These are phyloP conservation scores for Triticum dicoccoides DNA, from an alignment of 176 grass and related monocot species.

Conservation along the genomic window DNA sequence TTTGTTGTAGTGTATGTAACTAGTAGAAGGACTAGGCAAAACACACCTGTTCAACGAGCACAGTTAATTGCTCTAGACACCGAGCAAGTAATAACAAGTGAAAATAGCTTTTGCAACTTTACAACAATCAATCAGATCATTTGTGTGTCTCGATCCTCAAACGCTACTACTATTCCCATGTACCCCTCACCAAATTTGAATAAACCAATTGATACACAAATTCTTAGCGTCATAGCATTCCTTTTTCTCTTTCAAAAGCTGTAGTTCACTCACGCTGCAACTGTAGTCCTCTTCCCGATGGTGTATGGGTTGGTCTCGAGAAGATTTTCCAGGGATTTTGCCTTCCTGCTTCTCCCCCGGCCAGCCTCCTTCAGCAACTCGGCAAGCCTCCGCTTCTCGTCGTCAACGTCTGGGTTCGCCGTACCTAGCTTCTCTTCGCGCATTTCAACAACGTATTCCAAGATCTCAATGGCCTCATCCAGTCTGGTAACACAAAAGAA, in stretches of 20 bases:
- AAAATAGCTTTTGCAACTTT: slow-evolving; percentile 37
- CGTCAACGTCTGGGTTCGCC: slow-evolving; percentile 86
- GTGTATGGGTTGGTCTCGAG: slow-evolving; percentile 68
- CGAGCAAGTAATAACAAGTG: slow-evolving; percentile 24
- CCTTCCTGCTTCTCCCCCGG: slow-evolving; percentile 78
- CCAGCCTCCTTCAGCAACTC: slow-evolving; percentile 93
- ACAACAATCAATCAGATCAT: slow-evolving; percentile 48
- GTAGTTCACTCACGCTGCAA: slow-evolving; percentile 38
- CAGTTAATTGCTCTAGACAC: background rate
- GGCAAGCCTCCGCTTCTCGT: slow-evolving; percentile 85
- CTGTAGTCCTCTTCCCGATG: slow-evolving; percentile 38
- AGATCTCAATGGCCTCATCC: slow-evolving; percentile 87
- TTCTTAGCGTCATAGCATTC: slow-evolving; percentile 8
- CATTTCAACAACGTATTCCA: slow-evolving; percentile 85
- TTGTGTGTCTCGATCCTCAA: slow-evolving; percentile 28
- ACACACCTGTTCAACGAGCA: background rate
- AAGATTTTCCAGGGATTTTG: slow-evolving; percentile 70
- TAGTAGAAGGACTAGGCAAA: background rate
- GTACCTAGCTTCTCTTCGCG: slow-evolving; percentile 95
- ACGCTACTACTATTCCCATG: slow-evolving; percentile 29
- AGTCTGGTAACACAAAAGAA: slow-evolving; percentile 51
- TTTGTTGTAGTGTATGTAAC: no score
- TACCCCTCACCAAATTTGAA: slow-evolving; percentile 17
- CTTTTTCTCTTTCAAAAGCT: background rate
- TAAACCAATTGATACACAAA: slow-evolving; percentile 39